phyloP scores from a whole-genome alignment of 2,329 filamentous ascomycete species.

The Thermomyces lanuginosus region DNA sequence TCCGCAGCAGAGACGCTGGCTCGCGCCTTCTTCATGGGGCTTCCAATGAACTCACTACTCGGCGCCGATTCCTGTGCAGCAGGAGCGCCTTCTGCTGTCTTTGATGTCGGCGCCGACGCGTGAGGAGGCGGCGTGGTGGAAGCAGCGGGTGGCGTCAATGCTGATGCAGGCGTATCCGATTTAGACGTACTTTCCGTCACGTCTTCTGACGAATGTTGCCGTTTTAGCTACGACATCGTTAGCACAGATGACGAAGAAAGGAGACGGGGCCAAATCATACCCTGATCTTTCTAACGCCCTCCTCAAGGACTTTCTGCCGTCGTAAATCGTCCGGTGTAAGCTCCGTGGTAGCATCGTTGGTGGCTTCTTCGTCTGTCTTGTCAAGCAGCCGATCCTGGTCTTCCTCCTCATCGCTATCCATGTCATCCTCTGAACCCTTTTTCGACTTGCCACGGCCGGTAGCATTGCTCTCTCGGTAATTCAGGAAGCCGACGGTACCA shows the following conservation, averaged over 20 bases:
- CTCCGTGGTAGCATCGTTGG: constrained; percentile 31
- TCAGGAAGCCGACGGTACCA: constrained; percentile 79
- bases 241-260: constrained; percentile 3
- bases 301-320: constrained; percentile 44
- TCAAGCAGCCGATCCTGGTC: constrained; percentile 40
- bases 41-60: constrained; percentile 26
- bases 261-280: constrained; percentile 25
- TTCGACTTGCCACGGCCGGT: constrained; percentile 51
- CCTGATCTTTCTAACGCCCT: constrained; percentile 50
- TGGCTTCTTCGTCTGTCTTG: constrained; percentile 46
- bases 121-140: constrained; percentile 19
- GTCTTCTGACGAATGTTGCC: constrained; percentile 47
- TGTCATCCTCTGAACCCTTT: constrained; percentile 39
- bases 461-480: constrained; percentile 53
- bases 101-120: constrained; percentile 7
- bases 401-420: constrained; percentile 62
- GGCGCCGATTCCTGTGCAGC: constrained; percentile 9
- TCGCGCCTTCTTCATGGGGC: constrained; percentile 32
- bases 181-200: constrained; percentile 24
- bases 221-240: constrained; percentile 38
- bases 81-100: too few species aligned
- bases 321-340: constrained; percentile 46
- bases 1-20: constrained; percentile 30
- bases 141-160: constrained; percentile 19
- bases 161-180: constrained; percentile 23